Conservation (phyloP, 208 protist genomes). For the Acanthamoeba triangularis region DNA sequence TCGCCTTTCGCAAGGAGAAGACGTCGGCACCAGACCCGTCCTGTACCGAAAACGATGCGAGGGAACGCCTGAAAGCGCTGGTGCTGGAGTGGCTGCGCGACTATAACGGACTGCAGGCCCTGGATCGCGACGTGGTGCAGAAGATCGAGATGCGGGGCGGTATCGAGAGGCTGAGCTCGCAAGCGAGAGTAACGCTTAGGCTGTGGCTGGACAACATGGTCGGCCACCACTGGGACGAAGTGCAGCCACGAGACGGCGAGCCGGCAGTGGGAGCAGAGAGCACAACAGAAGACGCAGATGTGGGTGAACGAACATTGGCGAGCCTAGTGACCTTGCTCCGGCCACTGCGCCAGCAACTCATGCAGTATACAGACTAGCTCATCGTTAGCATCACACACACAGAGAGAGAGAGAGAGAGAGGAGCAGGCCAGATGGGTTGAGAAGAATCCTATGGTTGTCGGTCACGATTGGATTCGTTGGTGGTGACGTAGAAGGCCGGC, state of each 20-base stretch:
- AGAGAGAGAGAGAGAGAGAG: too few relatives aligned
- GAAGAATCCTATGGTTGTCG: not conserved
- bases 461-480: not conserved
- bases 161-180: not conserved
- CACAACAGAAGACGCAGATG: not conserved
- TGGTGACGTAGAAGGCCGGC: conserved; percentile 38
- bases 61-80: not conserved
- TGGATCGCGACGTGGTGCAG: not conserved
- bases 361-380: too few relatives aligned
- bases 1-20: not conserved
- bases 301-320: not conserved
- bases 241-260: not conserved
- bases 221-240: too few relatives aligned
- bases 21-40: not conserved
- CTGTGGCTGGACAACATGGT: not conserved
- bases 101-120: not conserved
- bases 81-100: not conserved
- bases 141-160: not conserved
- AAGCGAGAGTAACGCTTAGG: not conserved
- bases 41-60: not conserved
- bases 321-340: not conserved
- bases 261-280: not conserved
- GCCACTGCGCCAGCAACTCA: not conserved
- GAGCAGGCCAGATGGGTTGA: not conserved
- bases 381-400: too few relatives aligned